Evolutionary conservation across 345 rosid species (phyloP).

Genomic region (Heritiera fomes): DNA sequence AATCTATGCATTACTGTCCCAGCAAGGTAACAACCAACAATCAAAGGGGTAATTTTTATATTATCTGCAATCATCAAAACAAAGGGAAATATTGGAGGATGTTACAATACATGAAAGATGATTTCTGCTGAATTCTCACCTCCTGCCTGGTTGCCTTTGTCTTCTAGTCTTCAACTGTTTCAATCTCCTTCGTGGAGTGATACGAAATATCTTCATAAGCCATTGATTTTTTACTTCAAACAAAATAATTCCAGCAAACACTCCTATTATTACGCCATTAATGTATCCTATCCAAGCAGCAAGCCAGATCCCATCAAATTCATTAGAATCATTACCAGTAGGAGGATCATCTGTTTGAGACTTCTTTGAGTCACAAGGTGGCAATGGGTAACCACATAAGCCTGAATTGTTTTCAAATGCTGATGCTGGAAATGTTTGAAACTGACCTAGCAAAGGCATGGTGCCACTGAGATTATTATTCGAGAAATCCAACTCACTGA

Average conservation of each 20-base stretch:
- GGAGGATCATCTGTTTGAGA: not conserved
- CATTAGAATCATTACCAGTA: no score
- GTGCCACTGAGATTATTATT: slow-evolving; percentile 75
- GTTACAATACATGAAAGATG: no score
- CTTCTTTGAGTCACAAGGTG: slow-evolving; percentile 45
- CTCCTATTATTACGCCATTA: not conserved
- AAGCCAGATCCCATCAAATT: not conserved
- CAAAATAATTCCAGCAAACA: not conserved
- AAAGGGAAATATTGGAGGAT: no score
- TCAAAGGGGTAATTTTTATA: no score
- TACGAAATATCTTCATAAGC: not conserved
- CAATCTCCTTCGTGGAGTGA: not conserved
- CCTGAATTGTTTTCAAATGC: slow-evolving; percentile 84
- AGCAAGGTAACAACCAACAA: no score
- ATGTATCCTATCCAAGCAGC: not conserved
- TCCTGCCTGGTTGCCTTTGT: not conserved
- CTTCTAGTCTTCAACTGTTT: not conserved
- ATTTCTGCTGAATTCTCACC: not conserved
- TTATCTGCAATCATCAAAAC: no score
- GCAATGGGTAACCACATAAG: slow-evolving; percentile 73
- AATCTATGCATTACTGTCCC: no score
- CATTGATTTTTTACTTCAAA: not conserved
- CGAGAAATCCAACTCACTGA: slow-evolving; percentile 81
- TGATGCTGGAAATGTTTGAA: slow-evolving; percentile 66
- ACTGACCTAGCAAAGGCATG: slow-evolving; percentile 78